These are phyloP conservation scores for Lactuca saligna DNA, from an alignment of 129 eudicot species.

Conservation along the genomic window DNA sequence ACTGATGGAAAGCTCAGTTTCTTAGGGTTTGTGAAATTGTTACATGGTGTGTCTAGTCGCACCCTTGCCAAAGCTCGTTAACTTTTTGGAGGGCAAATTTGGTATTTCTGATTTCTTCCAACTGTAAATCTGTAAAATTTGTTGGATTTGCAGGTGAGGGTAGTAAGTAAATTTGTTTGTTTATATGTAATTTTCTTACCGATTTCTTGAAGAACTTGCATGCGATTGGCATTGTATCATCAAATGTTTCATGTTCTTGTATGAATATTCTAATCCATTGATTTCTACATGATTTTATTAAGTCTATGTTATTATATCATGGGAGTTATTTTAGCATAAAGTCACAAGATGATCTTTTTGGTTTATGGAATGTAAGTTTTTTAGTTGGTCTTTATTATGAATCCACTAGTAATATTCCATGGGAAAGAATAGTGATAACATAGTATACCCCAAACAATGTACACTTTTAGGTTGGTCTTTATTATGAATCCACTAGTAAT, in stretches of 20 bases:
- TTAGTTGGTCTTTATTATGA: no score
- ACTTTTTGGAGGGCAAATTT: slow-evolving; percentile 12
- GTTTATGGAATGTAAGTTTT: no score
- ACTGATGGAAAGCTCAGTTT: slow-evolving; percentile 97
- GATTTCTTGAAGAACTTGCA: slow-evolving; percentile 17
- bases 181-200: slow-evolving; percentile 28
- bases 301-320: no score
- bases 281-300: background rate
- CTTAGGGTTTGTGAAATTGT: slow-evolving; percentile 79
- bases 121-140: slow-evolving; percentile 35
- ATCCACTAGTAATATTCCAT: no score
- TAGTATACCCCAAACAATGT: no score
- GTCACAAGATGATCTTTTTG: no score
- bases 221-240: slow-evolving; percentile 18
- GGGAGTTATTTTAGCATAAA: no score
- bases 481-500: no score
- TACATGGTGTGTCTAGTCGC: slow-evolving; percentile 83
- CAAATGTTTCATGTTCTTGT: slow-evolving; percentile 22
- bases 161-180: slow-evolving; percentile 24
- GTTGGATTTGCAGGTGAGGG: slow-evolving; percentile 47
- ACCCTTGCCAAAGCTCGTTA: slow-evolving; percentile 61
- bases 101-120: slow-evolving; percentile 21
- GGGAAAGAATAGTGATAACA: no score
- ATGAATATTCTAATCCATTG: slow-evolving; percentile 16
- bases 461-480: no score